These are phyloP conservation scores for Onygenales sp. DNA, from an alignment of 2,329 filamentous ascomycete genomes.

Conservation along the genomic window DNA sequence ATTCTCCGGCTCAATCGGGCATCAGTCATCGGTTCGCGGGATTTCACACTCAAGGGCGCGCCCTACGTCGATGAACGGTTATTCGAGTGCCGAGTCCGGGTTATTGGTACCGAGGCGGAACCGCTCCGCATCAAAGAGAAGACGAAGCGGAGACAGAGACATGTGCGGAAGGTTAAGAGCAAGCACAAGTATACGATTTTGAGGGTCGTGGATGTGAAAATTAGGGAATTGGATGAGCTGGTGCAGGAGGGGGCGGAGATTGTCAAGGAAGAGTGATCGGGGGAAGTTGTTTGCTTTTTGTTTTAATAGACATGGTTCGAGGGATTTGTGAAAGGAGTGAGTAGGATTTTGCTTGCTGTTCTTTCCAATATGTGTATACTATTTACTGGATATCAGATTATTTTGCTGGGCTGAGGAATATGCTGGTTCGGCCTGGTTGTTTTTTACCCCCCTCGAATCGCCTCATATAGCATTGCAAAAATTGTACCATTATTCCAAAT, in stretches of 20 bases:
- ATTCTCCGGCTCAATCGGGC: constrained; percentile 81
- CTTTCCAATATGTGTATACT: no score
- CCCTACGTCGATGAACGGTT: constrained; percentile 76
- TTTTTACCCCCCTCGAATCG: no score
- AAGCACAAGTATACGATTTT: constrained; percentile 87
- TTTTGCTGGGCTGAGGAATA: no score
- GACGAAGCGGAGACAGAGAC: constrained; percentile 63
- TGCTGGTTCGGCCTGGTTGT: no score
- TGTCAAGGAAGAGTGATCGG: constrained; percentile 17
- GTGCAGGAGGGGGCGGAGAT: constrained; percentile 32
- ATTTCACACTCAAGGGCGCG: constrained; percentile 76
- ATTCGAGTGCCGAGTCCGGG: constrained; percentile 76
- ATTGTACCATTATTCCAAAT: no score
- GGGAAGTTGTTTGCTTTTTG: background rate
- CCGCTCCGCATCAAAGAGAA: constrained; percentile 69
- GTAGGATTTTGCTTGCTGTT: no score
- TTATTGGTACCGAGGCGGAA: constrained; percentile 76
- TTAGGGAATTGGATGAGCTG: constrained; percentile 50
- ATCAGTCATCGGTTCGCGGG: constrained; percentile 69
- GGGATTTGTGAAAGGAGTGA: no score
- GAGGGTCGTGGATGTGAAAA: constrained; percentile 69
- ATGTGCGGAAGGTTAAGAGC: constrained; percentile 66
- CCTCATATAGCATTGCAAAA: no score
- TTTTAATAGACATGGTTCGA: no score
- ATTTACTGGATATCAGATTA: no score